Conservation (phyloP, 352 stramenopile genomes). For the Globisporangium lucens region DNA sequence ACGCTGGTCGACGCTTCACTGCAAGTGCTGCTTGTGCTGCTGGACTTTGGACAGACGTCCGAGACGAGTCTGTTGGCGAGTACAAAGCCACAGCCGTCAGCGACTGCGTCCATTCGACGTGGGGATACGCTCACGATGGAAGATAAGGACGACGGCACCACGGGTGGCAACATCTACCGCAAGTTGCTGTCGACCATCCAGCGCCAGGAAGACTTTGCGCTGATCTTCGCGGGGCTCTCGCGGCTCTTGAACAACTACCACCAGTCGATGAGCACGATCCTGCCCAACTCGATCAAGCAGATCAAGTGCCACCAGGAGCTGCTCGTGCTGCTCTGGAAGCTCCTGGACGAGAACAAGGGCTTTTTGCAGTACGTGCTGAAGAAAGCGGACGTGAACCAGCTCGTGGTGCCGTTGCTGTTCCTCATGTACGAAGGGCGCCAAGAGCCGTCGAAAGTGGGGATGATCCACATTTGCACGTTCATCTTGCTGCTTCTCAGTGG, state of each 20-base stretch:
- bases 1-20: constrained; percentile 90
- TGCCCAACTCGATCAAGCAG: constrained; percentile 92
- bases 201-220: constrained; percentile 86
- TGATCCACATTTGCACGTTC: constrained; percentile 99
- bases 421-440: constrained; percentile 94
- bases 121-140: constrained; percentile 25
- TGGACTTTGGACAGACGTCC: constrained; percentile 90
- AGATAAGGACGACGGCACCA: constrained; percentile 28
- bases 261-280: constrained; percentile 90
- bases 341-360: constrained; percentile 96
- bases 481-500: constrained; percentile 96
- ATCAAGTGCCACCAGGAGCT: constrained; percentile 97
- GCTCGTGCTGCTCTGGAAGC: constrained; percentile 97
- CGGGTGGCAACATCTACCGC: constrained; percentile 59
- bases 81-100: constrained; percentile 46
- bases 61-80: constrained; percentile 40
- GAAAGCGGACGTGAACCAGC: constrained; percentile 91
- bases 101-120: constrained; percentile 24
- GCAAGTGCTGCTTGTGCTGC: constrained; percentile 92
- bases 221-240: constrained; percentile 93
- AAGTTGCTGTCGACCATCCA: constrained; percentile 63
- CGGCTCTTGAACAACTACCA: constrained; percentile 97
- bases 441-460: constrained; percentile 91
- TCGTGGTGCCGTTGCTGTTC: constrained; percentile 84
- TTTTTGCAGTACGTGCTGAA: constrained; percentile 95